Evolutionary conservation across 495 filamentous ascomycete genomes (phyloP).

Genomic region (Xylaria intraflava): DNA sequence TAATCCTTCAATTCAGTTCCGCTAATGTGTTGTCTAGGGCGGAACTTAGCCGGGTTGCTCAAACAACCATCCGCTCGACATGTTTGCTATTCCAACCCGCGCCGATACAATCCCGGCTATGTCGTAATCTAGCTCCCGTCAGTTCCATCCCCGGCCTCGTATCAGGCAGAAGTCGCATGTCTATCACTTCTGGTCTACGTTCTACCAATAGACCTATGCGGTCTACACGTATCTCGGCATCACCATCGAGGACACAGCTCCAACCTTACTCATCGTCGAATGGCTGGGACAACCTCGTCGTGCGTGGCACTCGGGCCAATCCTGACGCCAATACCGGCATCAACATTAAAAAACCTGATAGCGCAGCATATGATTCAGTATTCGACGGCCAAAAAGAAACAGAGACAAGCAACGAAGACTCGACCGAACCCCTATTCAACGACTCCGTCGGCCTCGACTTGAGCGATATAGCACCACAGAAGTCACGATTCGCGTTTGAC

Average conservation of each 20-base stretch:
- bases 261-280: constrained; percentile 5
- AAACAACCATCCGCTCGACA: constrained; percentile 16
- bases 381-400: neutral
- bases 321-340: constrained; percentile 1
- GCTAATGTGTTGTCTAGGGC: constrained; percentile 14
- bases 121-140: neutral
- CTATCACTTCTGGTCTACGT: neutral
- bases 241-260: constrained; percentile 1
- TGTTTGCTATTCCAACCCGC: constrained; percentile 12
- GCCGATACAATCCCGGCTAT: constrained; percentile 14
- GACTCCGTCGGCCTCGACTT: constrained; percentile 16
- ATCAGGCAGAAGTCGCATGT: neutral
- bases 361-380: neutral
- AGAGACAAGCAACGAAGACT: constrained; percentile 1
- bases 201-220: neutral
- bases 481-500: neutral
- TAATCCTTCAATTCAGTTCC: neutral
- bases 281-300: neutral
- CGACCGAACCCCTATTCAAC: neutral
- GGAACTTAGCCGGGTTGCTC: constrained; percentile 20
- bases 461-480: constrained; percentile 17
- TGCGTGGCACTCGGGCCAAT: neutral
- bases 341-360: constrained; percentile 16
- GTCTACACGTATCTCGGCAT: neutral
- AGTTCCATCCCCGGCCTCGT: neutral